phyloP scores from a whole-genome alignment of 2,329 filamentous ascomycete genomes.

The Neonectria faginata region DNA sequence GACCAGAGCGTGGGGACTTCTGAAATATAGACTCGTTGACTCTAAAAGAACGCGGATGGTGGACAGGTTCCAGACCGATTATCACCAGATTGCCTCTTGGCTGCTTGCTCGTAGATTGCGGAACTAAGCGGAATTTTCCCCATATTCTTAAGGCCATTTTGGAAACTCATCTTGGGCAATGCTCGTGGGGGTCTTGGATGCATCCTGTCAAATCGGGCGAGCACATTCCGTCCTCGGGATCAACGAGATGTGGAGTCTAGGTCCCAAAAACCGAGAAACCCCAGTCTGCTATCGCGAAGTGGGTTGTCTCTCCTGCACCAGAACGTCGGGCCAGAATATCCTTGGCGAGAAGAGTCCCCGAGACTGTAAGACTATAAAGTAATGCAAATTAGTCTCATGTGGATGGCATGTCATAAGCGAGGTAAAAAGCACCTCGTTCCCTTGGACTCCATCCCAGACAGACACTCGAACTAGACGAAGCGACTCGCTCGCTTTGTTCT shows the following conservation, averaged over 20 bases:
- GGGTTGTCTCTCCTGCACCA: not conserved
- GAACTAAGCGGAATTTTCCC: not conserved
- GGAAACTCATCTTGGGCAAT: not conserved
- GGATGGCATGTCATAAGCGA: not conserved
- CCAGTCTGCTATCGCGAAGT: not conserved
- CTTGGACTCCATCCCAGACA: not conserved
- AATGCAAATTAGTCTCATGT: not conserved
- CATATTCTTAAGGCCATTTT: not conserved
- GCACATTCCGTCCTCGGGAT: slow-evolving; percentile 5
- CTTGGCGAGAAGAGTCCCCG: not conserved
- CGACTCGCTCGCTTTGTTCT: not conserved
- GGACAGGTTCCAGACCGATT: not conserved
- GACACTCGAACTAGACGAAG: too few relatives aligned
- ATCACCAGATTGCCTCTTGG: not conserved
- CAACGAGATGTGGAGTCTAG: not conserved
- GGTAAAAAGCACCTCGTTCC: not conserved
- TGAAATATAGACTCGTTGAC: not conserved
- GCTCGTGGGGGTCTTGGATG: slow-evolving; percentile 22
- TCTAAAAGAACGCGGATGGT: not conserved
- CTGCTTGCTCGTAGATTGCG: not conserved
- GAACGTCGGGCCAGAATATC: not conserved
- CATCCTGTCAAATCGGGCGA: slow-evolving; percentile 20
- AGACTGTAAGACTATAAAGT: not conserved
- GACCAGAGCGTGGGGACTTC: not conserved
- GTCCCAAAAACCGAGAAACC: not conserved